These are phyloP conservation scores for Miscanthus sacchariflorus DNA, from an alignment of 202 grass and related monocot genomes.

Conservation along the genomic window DNA sequence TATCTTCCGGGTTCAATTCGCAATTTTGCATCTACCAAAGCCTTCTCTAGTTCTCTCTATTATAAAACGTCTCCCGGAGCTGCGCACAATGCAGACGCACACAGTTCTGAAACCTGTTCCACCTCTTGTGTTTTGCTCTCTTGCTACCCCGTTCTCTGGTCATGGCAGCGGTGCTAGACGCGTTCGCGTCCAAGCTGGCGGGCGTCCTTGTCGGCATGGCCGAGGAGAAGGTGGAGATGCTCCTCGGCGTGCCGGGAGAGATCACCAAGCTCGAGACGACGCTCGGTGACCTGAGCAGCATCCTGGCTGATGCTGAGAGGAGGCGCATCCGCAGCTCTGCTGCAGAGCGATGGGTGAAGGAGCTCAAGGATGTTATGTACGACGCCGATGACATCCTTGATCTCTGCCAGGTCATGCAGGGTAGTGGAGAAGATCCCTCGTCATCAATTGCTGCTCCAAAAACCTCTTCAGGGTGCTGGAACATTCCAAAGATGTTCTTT, in stretches of 20 bases:
- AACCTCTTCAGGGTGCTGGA: not conserved
- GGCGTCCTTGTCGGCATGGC: not conserved
- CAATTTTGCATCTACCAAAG: no score
- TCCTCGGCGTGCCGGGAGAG: not conserved
- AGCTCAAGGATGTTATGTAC: slow-evolving; percentile 40
- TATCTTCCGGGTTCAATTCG: no score
- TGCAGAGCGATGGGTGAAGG: slow-evolving; percentile 2
- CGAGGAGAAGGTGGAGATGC: slow-evolving; percentile 13
- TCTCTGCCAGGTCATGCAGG: slow-evolving; percentile 27
- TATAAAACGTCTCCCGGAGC: no score
- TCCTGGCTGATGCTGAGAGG: slow-evolving; percentile 31
- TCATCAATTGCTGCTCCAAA: not conserved
- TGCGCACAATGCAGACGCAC: no score
- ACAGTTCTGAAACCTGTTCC: no score
- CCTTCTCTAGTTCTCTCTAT: no score
- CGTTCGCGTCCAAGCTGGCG: slow-evolving; percentile 11
- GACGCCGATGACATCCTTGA: slow-evolving; percentile 37
- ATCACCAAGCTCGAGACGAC: slow-evolving; percentile 40
- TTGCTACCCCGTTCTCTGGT: not conserved
- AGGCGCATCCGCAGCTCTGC: not conserved
- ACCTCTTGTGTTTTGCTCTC: no score
- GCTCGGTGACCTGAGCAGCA: slow-evolving; percentile 3
- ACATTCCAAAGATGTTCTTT: not conserved
- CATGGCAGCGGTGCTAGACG: slow-evolving; percentile 21
- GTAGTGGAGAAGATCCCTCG: not conserved